phyloP scores from a whole-genome alignment of 805 yeast genomes.

The Scheffersomyces amazonensis region DNA sequence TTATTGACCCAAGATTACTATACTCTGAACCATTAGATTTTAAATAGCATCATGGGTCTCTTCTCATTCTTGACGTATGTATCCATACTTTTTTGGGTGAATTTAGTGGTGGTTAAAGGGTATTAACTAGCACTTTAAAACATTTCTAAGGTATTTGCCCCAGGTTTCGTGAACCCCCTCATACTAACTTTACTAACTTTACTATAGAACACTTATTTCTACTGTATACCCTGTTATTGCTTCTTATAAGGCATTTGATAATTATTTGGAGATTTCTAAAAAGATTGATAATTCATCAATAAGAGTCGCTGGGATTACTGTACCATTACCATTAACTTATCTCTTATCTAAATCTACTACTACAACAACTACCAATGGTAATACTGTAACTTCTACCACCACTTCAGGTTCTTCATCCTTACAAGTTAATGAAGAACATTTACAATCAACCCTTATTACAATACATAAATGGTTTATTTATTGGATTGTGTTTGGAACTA shows the following conservation, averaged over 20 bases:
- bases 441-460: constrained; percentile 21
- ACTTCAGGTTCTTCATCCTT: background rate
- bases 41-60: constrained; percentile 14
- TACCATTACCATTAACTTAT: constrained; percentile 27
- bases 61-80: constrained; percentile 18
- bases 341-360: constrained; percentile 18
- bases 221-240: constrained; percentile 59
- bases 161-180: background rate
- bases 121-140: too few species aligned
- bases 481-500: constrained; percentile 62
- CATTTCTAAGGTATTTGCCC: too few species aligned
- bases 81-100: background rate
- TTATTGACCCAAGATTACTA: too few species aligned
- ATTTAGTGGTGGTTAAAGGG: too few species aligned
- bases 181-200: constrained; percentile 4
- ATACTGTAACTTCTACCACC: constrained; percentile 3
- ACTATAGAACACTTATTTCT: constrained; percentile 32
- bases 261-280: constrained; percentile 30
- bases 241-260: constrained; percentile 55
- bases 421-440: constrained; percentile 6
- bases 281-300: constrained; percentile 25
- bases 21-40: too few species aligned
- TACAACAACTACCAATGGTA: constrained; percentile 13
- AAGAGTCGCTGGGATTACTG: constrained; percentile 35
- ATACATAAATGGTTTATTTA: constrained; percentile 45